A percentile compares a stretch with the other conserved stretches of the same genome.
These are phyloP conservation scores for Phaffomyces antillensis DNA, from an alignment of 805 yeast species.

Conservation along the genomic window DNA sequence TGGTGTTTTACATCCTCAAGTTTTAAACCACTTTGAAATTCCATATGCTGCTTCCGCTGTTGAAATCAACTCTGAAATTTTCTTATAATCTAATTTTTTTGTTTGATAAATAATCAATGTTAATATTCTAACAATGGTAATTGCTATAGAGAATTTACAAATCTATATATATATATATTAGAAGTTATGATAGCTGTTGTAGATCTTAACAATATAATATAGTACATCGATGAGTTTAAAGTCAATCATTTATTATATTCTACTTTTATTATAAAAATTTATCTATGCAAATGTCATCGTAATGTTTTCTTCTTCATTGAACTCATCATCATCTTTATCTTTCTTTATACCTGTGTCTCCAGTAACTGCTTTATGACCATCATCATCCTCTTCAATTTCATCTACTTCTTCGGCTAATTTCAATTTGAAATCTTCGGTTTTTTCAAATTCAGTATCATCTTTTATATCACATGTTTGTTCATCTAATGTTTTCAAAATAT, in stretches of 20 bases:
- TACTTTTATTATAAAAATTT: neutral
- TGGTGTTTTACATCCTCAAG: constrained; percentile 96
- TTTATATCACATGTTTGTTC: neutral
- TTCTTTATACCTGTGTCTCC: neutral
- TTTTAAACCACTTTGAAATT: constrained; percentile 75
- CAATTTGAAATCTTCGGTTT: neutral
- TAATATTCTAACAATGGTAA: neutral
- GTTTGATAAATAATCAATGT: too few species aligned
- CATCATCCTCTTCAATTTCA: constrained; percentile 1
- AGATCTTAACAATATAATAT: too few species aligned
- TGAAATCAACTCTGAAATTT: constrained; percentile 84
- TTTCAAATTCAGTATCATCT: neutral
- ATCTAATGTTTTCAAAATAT: neutral
- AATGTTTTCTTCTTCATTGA: constrained; percentile 12
- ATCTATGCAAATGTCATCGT: constrained; percentile 18
- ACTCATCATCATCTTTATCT: constrained; percentile 10
- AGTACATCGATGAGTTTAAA: too few species aligned
- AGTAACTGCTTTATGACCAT: neutral
- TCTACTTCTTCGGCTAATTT: constrained; percentile 4
- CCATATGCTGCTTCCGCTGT: constrained; percentile 91
- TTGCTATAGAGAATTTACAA: neutral
- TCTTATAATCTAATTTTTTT: constrained; percentile 38
- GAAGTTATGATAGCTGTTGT: too few species aligned
- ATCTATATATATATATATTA: too few species aligned
- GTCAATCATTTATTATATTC: too few species aligned